phyloP scores from a whole-genome alignment of 106 monocot genomes.

The Platanthera guangdongensis region DNA sequence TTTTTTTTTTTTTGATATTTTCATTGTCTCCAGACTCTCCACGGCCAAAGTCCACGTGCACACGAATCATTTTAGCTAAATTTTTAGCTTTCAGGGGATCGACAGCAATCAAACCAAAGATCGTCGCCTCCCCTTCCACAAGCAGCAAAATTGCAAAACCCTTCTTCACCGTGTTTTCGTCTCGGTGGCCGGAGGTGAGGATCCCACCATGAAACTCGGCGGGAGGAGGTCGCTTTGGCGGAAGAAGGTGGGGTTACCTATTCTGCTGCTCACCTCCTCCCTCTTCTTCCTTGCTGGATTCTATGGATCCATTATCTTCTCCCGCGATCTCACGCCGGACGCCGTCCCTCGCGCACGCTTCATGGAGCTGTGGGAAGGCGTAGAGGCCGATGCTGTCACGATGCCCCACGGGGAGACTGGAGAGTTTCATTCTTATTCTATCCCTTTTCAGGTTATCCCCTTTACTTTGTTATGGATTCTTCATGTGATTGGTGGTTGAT shows the following conservation, averaged over 20 bases:
- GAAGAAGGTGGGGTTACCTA: conserved; percentile 41
- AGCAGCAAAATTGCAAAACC: too few relatives aligned
- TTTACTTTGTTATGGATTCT: neutral
- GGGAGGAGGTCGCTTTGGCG: conserved; percentile 18
- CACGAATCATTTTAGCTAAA: too few relatives aligned
- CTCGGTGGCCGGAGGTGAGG: neutral
- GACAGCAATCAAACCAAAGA: too few relatives aligned
- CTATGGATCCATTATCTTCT: conserved; percentile 36
- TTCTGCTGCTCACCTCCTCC: conserved; percentile 28
- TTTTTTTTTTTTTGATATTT: too few relatives aligned
- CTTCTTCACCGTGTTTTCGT: too few relatives aligned
- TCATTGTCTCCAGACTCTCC: too few relatives aligned
- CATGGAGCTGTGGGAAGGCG: conserved; percentile 10
- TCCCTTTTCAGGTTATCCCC: conserved; percentile 50
- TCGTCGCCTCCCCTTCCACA: too few relatives aligned
- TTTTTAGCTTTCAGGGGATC: too few relatives aligned
- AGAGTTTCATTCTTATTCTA: conserved; percentile 21
- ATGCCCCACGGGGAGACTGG: conserved; percentile 51
- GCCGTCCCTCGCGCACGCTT: conserved; percentile 9
- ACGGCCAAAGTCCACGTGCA: too few relatives aligned
- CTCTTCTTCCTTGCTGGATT: conserved; percentile 74
- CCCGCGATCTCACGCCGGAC: conserved; percentile 17
- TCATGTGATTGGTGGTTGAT: neutral
- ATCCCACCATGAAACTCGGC: conserved; percentile 5
- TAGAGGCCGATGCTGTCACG: conserved; percentile 10